These are phyloP conservation scores for Escovopsis sp. DNA, from an alignment of 2,329 filamentous ascomycete species.

Conservation along the genomic window DNA sequence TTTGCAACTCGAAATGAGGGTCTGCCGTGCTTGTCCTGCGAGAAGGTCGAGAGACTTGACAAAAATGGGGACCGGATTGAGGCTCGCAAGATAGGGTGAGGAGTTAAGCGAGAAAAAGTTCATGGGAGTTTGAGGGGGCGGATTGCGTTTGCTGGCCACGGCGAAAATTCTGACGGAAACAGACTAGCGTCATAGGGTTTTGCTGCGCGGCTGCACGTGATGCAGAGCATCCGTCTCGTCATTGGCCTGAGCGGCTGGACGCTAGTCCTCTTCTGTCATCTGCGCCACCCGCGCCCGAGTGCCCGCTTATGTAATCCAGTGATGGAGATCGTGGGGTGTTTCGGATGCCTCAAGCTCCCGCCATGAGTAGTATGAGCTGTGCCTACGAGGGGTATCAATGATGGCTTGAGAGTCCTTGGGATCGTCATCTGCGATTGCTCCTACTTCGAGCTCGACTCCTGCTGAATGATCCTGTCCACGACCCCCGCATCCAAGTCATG, in stretches of 20 bases:
- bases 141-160: conserved; percentile 19
- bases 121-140: conserved; percentile 22
- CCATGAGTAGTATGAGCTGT: no score
- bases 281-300: no score
- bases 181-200: conserved; percentile 25
- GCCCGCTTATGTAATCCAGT: no score
- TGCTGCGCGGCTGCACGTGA: conserved; percentile 23
- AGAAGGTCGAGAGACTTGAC: conserved; percentile 32
- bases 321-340: no score
- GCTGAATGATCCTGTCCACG: no score
- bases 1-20: conserved; percentile 22
- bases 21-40: conserved; percentile 29
- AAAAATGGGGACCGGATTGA: conserved; percentile 42
- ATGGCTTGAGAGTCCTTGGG: no score
- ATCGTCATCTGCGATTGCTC: no score
- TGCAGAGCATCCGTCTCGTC: neutral
- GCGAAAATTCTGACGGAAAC: conserved; percentile 22
- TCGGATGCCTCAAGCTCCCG: no score
- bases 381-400: no score
- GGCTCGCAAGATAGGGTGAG: conserved; percentile 32
- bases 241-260: conserved; percentile 8
- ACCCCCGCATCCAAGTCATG: conserved; percentile 24
- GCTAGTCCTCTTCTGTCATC: no score
- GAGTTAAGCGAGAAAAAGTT: conserved; percentile 36
- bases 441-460: no score